A percentile compares a stretch with the other conserved stretches of the same genome.
Conservation (phyloP, 1,139 yeast species). For the Hemisphaericaspora xylanilytica region DNA sequence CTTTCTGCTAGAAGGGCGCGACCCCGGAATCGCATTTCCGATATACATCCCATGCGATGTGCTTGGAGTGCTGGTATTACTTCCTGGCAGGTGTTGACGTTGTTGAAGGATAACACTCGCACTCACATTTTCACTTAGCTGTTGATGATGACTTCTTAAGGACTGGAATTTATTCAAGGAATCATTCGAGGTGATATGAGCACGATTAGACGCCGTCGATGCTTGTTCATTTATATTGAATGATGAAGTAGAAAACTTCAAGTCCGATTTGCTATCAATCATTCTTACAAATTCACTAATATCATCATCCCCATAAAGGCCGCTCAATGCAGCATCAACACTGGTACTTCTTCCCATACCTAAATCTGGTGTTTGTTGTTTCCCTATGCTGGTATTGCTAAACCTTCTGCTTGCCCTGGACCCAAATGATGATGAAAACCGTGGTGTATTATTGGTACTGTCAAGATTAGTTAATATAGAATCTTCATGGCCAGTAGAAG, state of each 20-base stretch:
- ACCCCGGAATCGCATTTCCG: conserved; percentile 7
- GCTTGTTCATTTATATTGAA: conserved; percentile 3
- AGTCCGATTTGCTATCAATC: conserved; percentile 67
- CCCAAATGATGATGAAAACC: conserved; percentile 57
- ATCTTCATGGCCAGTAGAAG: conserved; percentile 40
- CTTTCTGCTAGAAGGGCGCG: conserved; percentile 30
- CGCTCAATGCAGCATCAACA: conserved; percentile 37
- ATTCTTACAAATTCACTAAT: conserved; percentile 76
- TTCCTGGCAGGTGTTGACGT: conserved; percentile 10
- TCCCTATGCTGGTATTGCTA: conserved; percentile 32
- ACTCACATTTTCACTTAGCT: conserved; percentile 52
- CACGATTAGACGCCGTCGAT: neutral
- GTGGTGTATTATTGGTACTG: conserved; percentile 33
- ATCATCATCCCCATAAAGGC: conserved; percentile 61
- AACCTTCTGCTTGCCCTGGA: conserved; percentile 48
- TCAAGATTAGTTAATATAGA: conserved; percentile 23
- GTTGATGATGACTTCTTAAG: conserved; percentile 43
- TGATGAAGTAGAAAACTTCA: conserved; percentile 28
- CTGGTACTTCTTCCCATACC: conserved; percentile 17
- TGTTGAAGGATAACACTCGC: conserved; percentile 37
- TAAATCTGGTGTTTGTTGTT: conserved; percentile 26
- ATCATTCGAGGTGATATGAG: conserved; percentile 17
- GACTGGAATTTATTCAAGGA: conserved; percentile 39
- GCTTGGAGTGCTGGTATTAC: conserved; percentile 1
- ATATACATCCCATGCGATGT: conserved; percentile 6